phyloP scores from a whole-genome alignment of 2,329 filamentous ascomycete species.

The Phaeosphaeria sp. region DNA sequence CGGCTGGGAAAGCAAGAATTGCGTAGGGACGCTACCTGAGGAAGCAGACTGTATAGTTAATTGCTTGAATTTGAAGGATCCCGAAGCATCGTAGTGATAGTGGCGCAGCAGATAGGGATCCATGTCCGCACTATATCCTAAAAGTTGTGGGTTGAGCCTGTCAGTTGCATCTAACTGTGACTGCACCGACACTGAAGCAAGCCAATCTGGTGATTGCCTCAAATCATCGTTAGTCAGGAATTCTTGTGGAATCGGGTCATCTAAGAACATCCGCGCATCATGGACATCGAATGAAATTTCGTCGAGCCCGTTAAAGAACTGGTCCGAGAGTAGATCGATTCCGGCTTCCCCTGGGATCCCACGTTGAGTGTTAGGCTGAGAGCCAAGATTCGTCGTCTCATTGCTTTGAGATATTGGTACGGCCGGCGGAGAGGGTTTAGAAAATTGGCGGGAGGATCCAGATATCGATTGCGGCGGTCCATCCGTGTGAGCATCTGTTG shows the following conservation, averaged over 20 bases:
- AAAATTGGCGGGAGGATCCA: neutral
- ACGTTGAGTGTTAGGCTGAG: neutral
- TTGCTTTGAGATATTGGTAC: neutral
- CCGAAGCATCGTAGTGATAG: constrained; percentile 10
- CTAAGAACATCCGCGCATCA: neutral
- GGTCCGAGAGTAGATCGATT: neutral
- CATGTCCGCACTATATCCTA: constrained; percentile 18
- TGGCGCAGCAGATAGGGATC: constrained; percentile 15
- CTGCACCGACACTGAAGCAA: neutral
- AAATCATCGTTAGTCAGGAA: neutral
- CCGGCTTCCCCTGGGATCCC: neutral
- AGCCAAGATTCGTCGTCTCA: neutral
- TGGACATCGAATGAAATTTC: neutral
- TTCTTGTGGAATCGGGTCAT: neutral
- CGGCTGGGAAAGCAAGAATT: constrained; percentile 14
- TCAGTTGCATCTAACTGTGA: constrained; percentile 3
- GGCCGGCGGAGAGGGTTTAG: neutral
- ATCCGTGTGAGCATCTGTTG: neutral
- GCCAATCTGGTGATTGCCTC: neutral
- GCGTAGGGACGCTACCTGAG: constrained; percentile 6
- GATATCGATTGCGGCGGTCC: neutral
- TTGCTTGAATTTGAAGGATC: constrained; percentile 15
- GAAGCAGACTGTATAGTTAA: constrained; percentile 14
- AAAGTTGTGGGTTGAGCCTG: constrained; percentile 7
- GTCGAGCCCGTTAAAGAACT: constrained; percentile 5